These are phyloP conservation scores for Oidiodendron maius DNA, from an alignment of 495 filamentous ascomycete genomes.

Conservation along the genomic window DNA sequence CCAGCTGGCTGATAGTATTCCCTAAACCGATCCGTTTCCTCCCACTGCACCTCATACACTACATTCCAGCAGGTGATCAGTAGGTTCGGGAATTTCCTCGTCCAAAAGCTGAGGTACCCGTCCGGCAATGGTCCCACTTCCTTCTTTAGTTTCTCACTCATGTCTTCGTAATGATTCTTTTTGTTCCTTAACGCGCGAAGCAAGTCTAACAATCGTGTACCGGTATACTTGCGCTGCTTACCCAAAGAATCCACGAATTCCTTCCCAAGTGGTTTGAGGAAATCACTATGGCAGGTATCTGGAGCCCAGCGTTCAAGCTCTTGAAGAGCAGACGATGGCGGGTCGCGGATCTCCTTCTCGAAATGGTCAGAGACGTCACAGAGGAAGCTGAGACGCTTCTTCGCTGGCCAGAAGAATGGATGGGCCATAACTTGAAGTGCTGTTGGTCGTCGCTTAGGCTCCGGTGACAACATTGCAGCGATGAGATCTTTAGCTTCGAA, in stretches of 20 bases:
- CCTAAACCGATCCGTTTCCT: slow-evolving; percentile 65
- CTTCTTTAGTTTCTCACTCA: slow-evolving; percentile 72
- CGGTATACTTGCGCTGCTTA: slow-evolving; percentile 94
- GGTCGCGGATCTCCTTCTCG: slow-evolving; percentile 81
- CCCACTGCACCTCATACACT: slow-evolving; percentile 58
- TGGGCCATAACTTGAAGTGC: slow-evolving; percentile 76
- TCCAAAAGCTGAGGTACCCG: slow-evolving; percentile 86
- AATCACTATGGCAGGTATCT: slow-evolving; percentile 61
- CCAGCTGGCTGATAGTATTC: slow-evolving; percentile 50
- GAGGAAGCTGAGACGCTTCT: slow-evolving; percentile 83
- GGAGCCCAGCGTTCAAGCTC: slow-evolving; percentile 53
- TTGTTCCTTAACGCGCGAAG: slow-evolving; percentile 92
- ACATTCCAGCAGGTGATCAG: slow-evolving; percentile 75
- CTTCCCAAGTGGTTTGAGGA: slow-evolving; percentile 67
- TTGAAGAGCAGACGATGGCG: slow-evolving; percentile 59
- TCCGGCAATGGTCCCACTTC: slow-evolving; percentile 76
- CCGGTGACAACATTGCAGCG: slow-evolving; percentile 69
- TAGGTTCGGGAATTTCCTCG: slow-evolving; percentile 70
- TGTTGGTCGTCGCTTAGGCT: slow-evolving; percentile 65
- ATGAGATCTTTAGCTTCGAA: slow-evolving; percentile 85
- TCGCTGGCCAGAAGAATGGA: slow-evolving; percentile 91
- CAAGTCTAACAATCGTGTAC: slow-evolving; percentile 74
- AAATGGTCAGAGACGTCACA: slow-evolving; percentile 94
- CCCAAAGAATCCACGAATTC: slow-evolving; percentile 81
- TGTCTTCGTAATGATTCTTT: slow-evolving; percentile 87